These are phyloP conservation scores for Candolleomyces aberdarensis DNA, from an alignment of 768 basidiomycete genomes.

Conservation along the genomic window DNA sequence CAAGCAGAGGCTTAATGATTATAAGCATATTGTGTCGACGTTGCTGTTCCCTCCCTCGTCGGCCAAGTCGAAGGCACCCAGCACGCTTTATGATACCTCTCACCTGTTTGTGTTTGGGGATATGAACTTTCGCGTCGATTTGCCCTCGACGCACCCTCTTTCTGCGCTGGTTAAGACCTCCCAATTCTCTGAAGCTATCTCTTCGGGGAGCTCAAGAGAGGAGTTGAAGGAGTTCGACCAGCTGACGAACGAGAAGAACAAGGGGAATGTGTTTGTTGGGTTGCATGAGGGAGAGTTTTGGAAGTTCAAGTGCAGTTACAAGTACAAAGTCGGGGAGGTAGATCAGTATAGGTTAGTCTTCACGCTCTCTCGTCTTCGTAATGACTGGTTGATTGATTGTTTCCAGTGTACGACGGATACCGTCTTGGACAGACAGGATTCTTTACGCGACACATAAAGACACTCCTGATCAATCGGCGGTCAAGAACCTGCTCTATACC, in stretches of 20 bases:
- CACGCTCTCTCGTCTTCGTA: background rate
- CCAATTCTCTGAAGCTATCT: conserved; percentile 41
- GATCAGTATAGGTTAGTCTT: conserved; percentile 71
- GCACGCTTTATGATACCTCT: conserved; percentile 79
- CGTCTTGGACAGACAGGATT: conserved; percentile 93
- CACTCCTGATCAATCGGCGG: conserved; percentile 50
- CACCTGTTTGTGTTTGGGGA: conserved; percentile 94
- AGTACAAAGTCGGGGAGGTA: conserved; percentile 77
- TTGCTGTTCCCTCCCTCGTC: conserved; percentile 69
- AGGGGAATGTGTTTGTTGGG: conserved; percentile 65
- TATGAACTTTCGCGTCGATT: conserved; percentile 83
- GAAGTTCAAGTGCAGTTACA: conserved; percentile 89
- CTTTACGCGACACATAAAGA: conserved; percentile 79
- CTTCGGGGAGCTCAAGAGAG: conserved; percentile 51
- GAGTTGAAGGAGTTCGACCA: conserved; percentile 72
- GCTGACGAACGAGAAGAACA: conserved; percentile 57
- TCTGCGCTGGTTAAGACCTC: conserved; percentile 23
- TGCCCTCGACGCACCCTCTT: conserved; percentile 55
- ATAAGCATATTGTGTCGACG: conserved; percentile 73
- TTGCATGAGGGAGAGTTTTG: conserved; percentile 86
- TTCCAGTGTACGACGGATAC: conserved; percentile 62
- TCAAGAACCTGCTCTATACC: conserved; percentile 71
- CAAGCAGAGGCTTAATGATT: conserved; percentile 68
- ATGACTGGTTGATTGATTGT: conserved; percentile 4
- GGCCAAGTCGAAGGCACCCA: conserved; percentile 32